Percentiles rank a stretch among this genome's conserved stretches.
phyloP scores from a whole-genome alignment of 2,329 filamentous ascomycete species.

The Seiridium cupressi region DNA sequence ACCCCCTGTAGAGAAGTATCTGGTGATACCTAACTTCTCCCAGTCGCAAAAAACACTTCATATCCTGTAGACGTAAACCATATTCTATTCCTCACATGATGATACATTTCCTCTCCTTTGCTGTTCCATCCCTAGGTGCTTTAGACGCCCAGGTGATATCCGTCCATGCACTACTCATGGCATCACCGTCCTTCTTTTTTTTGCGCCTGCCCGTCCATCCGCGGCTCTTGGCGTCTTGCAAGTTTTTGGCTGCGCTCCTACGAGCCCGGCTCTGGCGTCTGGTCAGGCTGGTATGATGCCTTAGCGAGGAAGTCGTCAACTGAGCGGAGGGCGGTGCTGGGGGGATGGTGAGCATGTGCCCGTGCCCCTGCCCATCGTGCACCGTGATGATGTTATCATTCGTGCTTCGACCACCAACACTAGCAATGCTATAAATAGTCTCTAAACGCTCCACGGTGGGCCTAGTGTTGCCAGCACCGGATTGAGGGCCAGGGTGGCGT shows the following conservation, averaged over 20 bases:
- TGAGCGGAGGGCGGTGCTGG: conserved; percentile 27
- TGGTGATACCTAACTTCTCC: too few relatives aligned
- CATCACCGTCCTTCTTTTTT: conserved; percentile 37
- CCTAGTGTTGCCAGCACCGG: conserved; percentile 33
- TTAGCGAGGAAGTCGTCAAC: conserved; percentile 34
- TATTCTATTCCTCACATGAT: conserved; percentile 43
- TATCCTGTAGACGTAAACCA: too few relatives aligned
- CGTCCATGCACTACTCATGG: conserved; percentile 50
- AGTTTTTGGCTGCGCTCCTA: conserved; percentile 60
- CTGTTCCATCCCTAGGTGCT: conserved; percentile 23
- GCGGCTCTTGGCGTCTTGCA: conserved; percentile 56
- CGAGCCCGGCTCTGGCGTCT: conserved; percentile 55
- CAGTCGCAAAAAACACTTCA: too few relatives aligned
- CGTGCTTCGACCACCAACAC: conserved; percentile 17
- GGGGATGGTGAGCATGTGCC: conserved; percentile 5
- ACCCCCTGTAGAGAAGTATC: too few relatives aligned
- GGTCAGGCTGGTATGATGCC: conserved; percentile 40
- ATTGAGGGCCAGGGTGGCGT: conserved; percentile 42
- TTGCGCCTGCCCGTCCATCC: conserved; percentile 50
- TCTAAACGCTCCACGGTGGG: conserved; percentile 55
- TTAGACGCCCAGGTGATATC: conserved; percentile 39
- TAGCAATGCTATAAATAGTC: conserved; percentile 46
- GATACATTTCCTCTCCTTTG: conserved; percentile 45
- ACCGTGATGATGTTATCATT: conserved; percentile 7
- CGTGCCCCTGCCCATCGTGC: conserved; percentile 7